Base-by-base conservation (phyloP, 768 basidiomycete species). In the Pleurotus salmoneostramineus region DNA sequence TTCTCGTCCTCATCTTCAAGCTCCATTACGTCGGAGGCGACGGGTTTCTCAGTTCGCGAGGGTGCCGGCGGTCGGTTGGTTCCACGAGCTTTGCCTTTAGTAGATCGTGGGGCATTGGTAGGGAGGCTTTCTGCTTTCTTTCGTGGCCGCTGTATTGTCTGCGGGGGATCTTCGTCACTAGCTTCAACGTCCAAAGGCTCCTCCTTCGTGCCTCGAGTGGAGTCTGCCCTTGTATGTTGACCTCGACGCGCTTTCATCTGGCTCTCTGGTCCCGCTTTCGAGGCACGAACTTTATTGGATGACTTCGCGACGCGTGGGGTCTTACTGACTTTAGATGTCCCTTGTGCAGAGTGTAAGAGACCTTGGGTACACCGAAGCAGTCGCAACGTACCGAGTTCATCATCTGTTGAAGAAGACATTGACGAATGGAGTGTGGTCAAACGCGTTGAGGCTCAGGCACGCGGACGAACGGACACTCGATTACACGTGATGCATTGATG, bases 81-180 rank as follows among this genome's bases (percentile, higher is more conserved):
- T 2, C 68, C 68, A 43, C 73, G 75, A 4, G 66, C 69, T 63
- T 74, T 78, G 5, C 63, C 67, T 58, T 72, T 73, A 33, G 57
- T 61, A 17, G 56, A 57, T 27, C 60, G 49, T 60, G 67, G 71
- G 37, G 68, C 70, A 60, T 71, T 73, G n/a, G 49, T 48, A 14
- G 46, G 40, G 34, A 31, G 33, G 42, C 12, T 55, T 34, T 50
- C 42, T 14, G 58, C 27, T 45, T 51, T 17, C 56, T 58, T 46
- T 43, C 32, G 27, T 44, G 56, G 27, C 5, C 32, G 15, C 27
- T 43, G 17, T 17, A 48, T 27, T 8, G 42, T 34, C 14, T 33
- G 32, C 6, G 40, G 49, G 17, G 54, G 56, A 12, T 50, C 32
- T 33, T 59, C 56, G n/a, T 60, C 52, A 31, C 52, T 43, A 43